Evolutionary conservation across 75 land plant species (phyloP).

Genomic region (Cupressus sempervirens): DNA sequence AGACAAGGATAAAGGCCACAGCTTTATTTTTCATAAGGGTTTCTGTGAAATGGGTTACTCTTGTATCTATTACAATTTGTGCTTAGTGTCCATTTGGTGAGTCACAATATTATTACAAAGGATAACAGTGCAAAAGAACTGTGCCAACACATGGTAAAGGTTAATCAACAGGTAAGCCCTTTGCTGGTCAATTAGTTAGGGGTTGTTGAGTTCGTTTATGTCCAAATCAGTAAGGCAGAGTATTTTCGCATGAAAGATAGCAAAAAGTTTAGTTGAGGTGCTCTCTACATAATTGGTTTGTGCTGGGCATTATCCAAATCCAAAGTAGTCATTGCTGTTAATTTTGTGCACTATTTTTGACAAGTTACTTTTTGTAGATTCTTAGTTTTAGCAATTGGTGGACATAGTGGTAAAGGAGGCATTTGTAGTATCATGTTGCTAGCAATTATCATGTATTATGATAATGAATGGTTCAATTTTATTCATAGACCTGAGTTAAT

Average conservation of each 20-base stretch:
- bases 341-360: neutral
- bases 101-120: too few species aligned
- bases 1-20: too few species aligned
- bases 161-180: neutral
- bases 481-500: neutral
- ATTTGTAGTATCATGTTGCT: neutral
- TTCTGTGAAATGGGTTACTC: too few species aligned
- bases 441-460: neutral
- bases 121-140: too few species aligned
- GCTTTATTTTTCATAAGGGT: too few species aligned
- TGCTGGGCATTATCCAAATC: neutral
- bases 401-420: neutral
- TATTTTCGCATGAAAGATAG: neutral
- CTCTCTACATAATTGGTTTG: neutral
- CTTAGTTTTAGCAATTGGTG: neutral
- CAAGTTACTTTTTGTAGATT: neutral
- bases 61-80: too few species aligned
- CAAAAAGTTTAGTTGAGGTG: neutral
- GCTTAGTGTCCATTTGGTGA: too few species aligned
- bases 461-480: neutral
- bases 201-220: neutral
- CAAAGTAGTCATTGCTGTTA: neutral
- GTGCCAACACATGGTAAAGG: neutral
- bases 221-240: neutral
- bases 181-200: neutral